Evolutionary conservation across 495 filamentous ascomycete species (phyloP), one percentile per base, ranked within the genome.

Genomic region (Friedmanniomyces simplex): DNA sequence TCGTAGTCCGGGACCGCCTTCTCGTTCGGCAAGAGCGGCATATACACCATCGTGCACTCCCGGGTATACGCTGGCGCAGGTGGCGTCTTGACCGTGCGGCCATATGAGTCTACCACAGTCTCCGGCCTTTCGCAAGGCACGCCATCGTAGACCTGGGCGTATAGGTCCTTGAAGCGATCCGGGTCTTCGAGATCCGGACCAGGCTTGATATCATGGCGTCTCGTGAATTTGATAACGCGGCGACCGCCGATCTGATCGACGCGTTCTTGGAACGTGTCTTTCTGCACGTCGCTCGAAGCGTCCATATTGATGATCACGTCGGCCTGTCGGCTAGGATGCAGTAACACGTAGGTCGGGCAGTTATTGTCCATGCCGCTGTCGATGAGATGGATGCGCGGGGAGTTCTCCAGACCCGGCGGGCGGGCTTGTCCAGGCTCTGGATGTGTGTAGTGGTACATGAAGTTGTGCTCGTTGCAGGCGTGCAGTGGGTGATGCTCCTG

Each of bases 231-330:
- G 16, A 67, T 16, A 11, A 65, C 66, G 21, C 66, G 59, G 2
- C 66, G 64, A 24, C 43, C 41, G 16, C 66, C 66, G 28, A 69
- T 69, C 52, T 69, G 62, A 28, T 61, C 52, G 20, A 67, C 58
- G 2, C 66, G 64, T 39, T 67, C 53, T 49, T 50, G 64, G 55
- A 67, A 69, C 4, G 56, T 65, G 60, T 69, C 66, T 39, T 67
- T 67, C 45, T 65, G 66, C 6, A 69, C 66, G 55, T 69, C 65
- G 22, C 52, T 59, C 11, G 66, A 69, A 1, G 66, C 66, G 53
- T 69, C 66, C 62, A 69, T 67, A 55, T 69, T 69, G 59, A 69
- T 49, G 34, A 69, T 69, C 0, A 69, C 66, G 48, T 69, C 65
- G 1, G 60, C 55, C 30, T 60, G n/a, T 8, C 65, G 62, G 7